phyloP scores from a whole-genome alignment of 129 eudicot genomes.

The Tanacetum coccineum region DNA sequence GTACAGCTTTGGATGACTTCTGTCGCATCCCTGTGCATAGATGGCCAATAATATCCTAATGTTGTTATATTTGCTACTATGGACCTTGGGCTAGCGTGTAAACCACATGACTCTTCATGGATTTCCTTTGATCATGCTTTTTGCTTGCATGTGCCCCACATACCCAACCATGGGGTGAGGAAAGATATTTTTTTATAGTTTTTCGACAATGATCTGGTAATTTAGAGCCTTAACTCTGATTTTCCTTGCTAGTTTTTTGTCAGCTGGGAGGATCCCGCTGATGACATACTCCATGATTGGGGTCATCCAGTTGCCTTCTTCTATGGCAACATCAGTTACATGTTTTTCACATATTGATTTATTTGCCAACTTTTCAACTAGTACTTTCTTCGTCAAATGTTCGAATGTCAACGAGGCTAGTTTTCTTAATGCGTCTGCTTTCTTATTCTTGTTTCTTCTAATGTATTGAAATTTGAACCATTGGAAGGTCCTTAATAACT shows the following conservation, averaged over 20 bases:
- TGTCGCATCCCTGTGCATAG: too few species aligned
- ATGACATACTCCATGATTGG: neutral
- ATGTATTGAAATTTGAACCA: neutral
- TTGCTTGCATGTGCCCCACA: neutral
- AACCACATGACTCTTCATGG: neutral
- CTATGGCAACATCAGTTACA: neutral
- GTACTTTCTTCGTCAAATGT: neutral
- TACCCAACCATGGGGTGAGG: neutral
- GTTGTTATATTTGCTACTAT: too few species aligned
- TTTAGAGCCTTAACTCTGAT: neutral
- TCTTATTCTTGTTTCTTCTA: neutral
- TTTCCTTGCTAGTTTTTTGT: neutral
- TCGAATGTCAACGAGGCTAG: too few species aligned
- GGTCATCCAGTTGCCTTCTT: neutral
- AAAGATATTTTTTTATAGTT: neutral
- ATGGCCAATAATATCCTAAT: too few species aligned
- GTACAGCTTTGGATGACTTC: too few species aligned
- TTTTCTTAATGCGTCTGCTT: too few species aligned
- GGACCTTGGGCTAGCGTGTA: neutral
- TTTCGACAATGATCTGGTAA: too few species aligned
- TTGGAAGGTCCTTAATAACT: too few species aligned
- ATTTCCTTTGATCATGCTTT: neutral
- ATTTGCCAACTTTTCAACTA: neutral
- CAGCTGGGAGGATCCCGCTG: neutral
- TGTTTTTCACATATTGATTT: neutral